Conservation (phyloP, 164 flowering plant species). For the Magnolia sinica region DNA sequence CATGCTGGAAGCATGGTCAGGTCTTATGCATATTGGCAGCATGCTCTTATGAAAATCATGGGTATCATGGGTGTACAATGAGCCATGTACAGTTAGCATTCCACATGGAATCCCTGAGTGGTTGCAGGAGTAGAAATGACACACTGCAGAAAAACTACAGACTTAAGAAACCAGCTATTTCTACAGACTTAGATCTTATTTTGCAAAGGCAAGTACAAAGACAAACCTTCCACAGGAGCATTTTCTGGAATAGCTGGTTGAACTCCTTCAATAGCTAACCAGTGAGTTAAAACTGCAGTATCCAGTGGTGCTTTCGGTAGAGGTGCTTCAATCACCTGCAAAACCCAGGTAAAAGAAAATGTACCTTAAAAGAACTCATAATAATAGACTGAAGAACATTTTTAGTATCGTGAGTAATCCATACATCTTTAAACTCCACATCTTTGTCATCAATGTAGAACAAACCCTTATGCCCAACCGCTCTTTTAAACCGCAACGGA, state of each 20-base stretch:
- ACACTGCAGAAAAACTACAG: not conserved
- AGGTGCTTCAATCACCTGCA: conserved; percentile 90
- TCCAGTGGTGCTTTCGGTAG: conserved; percentile 94
- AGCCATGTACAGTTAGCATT: no score
- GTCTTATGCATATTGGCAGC: no score
- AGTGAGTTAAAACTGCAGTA: conserved; percentile 69
- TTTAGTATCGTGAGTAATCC: conserved; percentile 9
- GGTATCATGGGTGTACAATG: no score
- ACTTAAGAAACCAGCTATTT: not conserved
- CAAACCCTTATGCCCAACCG: conserved; percentile 78
- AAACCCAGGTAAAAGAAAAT: conserved; percentile 7
- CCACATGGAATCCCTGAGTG: not conserved
- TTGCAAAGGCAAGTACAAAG: not conserved
- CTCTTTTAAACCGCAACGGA: conserved; percentile 76
- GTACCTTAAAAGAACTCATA: conserved; percentile 1
- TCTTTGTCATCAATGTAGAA: conserved; percentile 89
- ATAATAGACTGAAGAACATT: not conserved
- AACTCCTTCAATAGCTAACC: conserved; percentile 98
- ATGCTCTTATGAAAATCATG: no score
- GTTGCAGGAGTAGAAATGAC: not conserved
- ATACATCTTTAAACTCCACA: conserved; percentile 86
- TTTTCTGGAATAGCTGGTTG: conserved; percentile 98
- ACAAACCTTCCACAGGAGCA: conserved; percentile 74
- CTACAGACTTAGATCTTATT: not conserved
- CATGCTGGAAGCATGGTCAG: no score